Percentiles rank a stretch among this genome's conserved stretches.
These are phyloP conservation scores for Eutrema salsugineum DNA, from an alignment of 441 rosid genomes.

Conservation along the genomic window DNA sequence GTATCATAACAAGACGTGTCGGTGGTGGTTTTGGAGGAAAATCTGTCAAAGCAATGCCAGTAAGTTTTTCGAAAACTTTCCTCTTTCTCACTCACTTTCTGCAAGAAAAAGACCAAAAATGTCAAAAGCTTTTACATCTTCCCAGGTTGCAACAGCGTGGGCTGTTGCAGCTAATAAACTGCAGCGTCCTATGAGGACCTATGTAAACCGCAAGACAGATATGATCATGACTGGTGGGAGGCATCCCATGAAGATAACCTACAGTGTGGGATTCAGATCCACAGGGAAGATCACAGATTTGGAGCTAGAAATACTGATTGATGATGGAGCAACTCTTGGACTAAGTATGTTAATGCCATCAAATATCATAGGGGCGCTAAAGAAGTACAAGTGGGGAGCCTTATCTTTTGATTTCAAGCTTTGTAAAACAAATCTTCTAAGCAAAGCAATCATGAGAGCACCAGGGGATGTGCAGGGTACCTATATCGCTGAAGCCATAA, in stretches of 20 bases:
- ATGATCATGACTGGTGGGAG: constrained; percentile 93
- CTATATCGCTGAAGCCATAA: constrained; percentile 77
- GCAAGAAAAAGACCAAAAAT: background rate
- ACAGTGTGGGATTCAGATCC: constrained; percentile 79
- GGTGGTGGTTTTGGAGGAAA: constrained; percentile 98
- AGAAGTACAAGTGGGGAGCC: constrained; percentile 84
- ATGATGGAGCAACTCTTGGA: constrained; percentile 57
- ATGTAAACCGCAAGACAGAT: constrained; percentile 71
- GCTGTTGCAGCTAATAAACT: constrained; percentile 77
- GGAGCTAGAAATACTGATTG: constrained; percentile 53
- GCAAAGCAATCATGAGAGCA: constrained; percentile 75
- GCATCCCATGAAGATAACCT: constrained; percentile 87
- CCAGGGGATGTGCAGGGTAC: constrained; percentile 90
- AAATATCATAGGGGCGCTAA: constrained; percentile 36
- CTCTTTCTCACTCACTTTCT: background rate
- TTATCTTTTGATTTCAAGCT: constrained; percentile 71
- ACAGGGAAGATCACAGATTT: constrained; percentile 83
- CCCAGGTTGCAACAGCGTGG: constrained; percentile 78
- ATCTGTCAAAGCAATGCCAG: constrained; percentile 58
- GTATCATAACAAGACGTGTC: constrained; percentile 80
- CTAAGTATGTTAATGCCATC: constrained; percentile 50
- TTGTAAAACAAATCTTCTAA: constrained; percentile 75
- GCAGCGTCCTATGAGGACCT: constrained; percentile 63
- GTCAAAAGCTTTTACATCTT: constrained; percentile 10
- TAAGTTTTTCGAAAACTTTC: constrained; percentile 34